A percentile compares a stretch with the other conserved stretches of the same genome.
phyloP scores from a whole-genome alignment of 2,329 filamentous ascomycete genomes.

The Diaporthe batatas region DNA sequence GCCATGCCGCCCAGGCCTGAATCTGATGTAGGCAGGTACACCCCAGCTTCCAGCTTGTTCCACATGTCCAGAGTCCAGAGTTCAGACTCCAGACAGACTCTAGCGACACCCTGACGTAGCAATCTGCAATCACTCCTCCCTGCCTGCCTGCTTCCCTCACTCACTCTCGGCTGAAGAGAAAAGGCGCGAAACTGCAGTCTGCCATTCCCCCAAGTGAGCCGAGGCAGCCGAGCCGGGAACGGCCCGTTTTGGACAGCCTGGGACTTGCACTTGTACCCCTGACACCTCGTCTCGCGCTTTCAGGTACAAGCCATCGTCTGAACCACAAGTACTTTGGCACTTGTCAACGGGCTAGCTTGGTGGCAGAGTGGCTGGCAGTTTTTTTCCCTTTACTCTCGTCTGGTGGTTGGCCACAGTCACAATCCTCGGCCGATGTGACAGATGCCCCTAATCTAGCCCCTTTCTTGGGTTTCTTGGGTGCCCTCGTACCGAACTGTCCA shows the following conservation, averaged over 20 bases:
- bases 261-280: slow-evolving; percentile 28
- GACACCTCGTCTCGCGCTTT: neutral
- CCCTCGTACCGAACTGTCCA: slow-evolving; percentile 12
- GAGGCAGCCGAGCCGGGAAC: slow-evolving; percentile 34
- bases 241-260: slow-evolving; percentile 31
- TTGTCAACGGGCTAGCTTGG: neutral
- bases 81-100: neutral
- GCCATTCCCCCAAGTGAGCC: neutral
- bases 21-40: neutral
- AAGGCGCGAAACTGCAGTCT: neutral
- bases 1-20: neutral
- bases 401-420: neutral
- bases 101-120: neutral
- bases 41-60: neutral
- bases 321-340: neutral
- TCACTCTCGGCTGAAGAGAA: neutral
- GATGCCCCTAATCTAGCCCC: slow-evolving; percentile 30
- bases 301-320: slow-evolving; percentile 2
- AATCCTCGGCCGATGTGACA: slow-evolving; percentile 17
- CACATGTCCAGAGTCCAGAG: neutral
- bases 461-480: slow-evolving; percentile 29
- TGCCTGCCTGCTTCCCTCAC: too few species aligned
- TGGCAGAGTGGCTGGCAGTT: neutral
- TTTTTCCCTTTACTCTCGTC: neutral
- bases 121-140: slow-evolving; percentile 7